Evolutionary conservation across 176 grass and related monocot genomes (phyloP).

Genomic region (Olyra latifolia): DNA sequence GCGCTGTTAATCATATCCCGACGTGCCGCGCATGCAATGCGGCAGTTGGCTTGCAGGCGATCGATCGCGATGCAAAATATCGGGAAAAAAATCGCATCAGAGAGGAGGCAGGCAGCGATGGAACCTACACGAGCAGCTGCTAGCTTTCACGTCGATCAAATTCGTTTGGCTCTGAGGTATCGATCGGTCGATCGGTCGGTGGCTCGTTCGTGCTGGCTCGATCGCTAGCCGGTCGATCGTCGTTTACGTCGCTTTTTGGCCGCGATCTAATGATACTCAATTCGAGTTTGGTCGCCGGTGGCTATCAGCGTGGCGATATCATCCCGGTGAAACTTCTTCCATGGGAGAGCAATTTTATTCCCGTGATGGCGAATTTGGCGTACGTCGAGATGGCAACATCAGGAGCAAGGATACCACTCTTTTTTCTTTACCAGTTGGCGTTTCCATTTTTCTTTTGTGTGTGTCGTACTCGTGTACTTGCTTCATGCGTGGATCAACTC

Average conservation of each 20-base stretch:
- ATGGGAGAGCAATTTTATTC: not conserved
- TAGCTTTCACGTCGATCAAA: conserved; percentile 40
- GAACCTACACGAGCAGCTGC: not conserved
- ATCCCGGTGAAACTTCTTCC: not conserved
- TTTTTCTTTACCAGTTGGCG: not conserved
- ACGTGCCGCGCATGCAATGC: conserved; percentile 7
- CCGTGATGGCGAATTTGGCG: conserved; percentile 18
- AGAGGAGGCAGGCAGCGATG: not conserved
- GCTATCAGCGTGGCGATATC: conserved; percentile 12
- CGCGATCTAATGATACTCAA: conserved; percentile 7
- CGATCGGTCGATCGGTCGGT: not conserved
- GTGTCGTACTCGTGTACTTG: not conserved
- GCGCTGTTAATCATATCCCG: not conserved
- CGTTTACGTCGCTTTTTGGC: not conserved
- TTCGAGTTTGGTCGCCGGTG: conserved; percentile 25
- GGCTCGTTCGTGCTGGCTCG: not conserved
- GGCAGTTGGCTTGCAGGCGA: conserved; percentile 8
- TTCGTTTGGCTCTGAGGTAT: not conserved
- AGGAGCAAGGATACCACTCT: not conserved
- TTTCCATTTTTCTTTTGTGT: not conserved
- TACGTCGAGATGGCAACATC: conserved; percentile 23
- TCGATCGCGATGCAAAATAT: not conserved
- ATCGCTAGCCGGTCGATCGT: not conserved
- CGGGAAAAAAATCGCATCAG: not conserved
- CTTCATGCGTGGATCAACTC: too few species aligned